Evolutionary conservation across 768 basidiomycete genomes (phyloP), one percentile per base, ranked within the genome.

Genomic region (Cystofilobasidium capitatum): DNA sequence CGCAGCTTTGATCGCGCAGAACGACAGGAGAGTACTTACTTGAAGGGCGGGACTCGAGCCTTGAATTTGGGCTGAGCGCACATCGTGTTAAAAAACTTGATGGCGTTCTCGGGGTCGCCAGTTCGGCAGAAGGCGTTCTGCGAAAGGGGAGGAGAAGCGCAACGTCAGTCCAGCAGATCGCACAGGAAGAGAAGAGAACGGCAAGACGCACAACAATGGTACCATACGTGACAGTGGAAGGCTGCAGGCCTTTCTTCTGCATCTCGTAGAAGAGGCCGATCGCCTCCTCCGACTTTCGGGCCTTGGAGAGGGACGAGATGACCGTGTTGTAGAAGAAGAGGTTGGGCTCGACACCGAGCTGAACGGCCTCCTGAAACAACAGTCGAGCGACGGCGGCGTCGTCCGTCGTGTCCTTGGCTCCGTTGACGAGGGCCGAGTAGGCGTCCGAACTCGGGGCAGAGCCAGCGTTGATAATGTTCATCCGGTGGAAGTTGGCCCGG

Each of bases 321-420:
- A 93, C 87, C 72, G 90, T 97, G 80, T 99, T 98, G 81, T 88
- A 99, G 44, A 99, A 83, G 78, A 87, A 99, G 57, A 87, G 81
- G 74, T 89, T 92, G 20, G 91, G 87, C 37, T 73, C 71, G 44
- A 94, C 88, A 12, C 85, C 85, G 33, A 83, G 82, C 51, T 79
- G 76, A 69, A 85, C 82, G 26, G 87, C 82, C 76, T 99, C 93
- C 35, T 85, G 79, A 79, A 87, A 98, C 36, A 97, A 82, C 36
- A 84, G 82, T 77, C 91, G 80, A 0, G 91, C 93, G 70, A 91
- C 89, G 3, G 85, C 82, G 0, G 91, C 87, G 72, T 98, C 94
- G 76, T 98, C 94, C 14, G 96, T 98, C 26, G 94, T 96, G 71
- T 97, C 91, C 78, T 88, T 90, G 72, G 90, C 84, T 69, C 83